A percentile compares a stretch with the other conserved stretches of the same genome.
Conservation (phyloP, 2,329 filamentous ascomycete genomes). For the Xylariaceae sp. region DNA sequence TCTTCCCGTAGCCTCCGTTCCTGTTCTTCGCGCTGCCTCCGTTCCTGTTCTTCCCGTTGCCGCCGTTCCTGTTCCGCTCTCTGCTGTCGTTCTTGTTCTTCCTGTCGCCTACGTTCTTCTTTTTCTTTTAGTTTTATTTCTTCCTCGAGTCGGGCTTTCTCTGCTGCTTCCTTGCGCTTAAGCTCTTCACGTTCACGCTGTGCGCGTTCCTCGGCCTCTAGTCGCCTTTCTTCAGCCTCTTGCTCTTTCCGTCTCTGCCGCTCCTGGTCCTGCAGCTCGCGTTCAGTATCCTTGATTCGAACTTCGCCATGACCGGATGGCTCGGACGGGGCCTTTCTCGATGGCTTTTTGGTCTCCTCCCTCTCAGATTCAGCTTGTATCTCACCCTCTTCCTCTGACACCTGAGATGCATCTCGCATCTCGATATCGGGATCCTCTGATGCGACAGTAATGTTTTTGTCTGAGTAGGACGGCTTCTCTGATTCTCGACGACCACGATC, state of each 20-base stretch:
- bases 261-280: conserved; percentile 27
- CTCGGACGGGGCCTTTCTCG: conserved; percentile 29
- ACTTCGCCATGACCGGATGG: conserved; percentile 25
- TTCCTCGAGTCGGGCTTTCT: conserved; percentile 35
- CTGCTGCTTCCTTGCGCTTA: conserved; percentile 33
- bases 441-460: conserved; percentile 55
- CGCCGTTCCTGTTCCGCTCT: conserved; percentile 21
- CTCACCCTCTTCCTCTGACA: conserved; percentile 28
- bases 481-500: conserved; percentile 42
- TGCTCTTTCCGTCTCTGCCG: conserved; percentile 32
- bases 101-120: conserved; percentile 38
- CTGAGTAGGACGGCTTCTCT: conserved; percentile 39
- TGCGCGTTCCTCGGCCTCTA: conserved; percentile 32
- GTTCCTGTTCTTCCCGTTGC: conserved; percentile 36
- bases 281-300: conserved; percentile 33
- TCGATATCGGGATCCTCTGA: conserved; percentile 54
- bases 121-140: conserved; percentile 38
- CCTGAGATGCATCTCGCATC: conserved; percentile 47
- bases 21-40: conserved; percentile 37
- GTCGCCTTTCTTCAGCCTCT: conserved; percentile 31
- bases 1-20: conserved; percentile 33
- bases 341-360: conserved; percentile 36
- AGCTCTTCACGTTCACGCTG: conserved; percentile 30
- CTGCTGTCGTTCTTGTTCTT: conserved; percentile 19
- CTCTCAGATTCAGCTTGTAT: conserved; percentile 35